These are phyloP conservation scores for Nyssa sinensis DNA, from an alignment of 148 eudicot genomes.

Conservation along the genomic window DNA sequence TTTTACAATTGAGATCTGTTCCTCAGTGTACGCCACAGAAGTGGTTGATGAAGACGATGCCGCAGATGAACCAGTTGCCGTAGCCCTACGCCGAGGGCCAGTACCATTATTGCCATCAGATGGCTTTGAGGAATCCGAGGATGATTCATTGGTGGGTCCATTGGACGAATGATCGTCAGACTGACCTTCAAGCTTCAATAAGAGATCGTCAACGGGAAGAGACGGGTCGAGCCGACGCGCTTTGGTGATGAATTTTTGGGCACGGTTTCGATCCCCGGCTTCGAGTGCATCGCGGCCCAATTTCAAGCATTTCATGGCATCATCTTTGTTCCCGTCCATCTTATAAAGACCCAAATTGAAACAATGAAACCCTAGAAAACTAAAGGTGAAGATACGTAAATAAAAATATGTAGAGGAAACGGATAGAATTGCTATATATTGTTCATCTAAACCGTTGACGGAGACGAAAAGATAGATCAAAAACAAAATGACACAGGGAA, in stretches of 20 bases:
- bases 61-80: constrained; percentile 23
- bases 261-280: constrained; percentile 40
- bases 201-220: constrained; percentile 29
- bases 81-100: constrained; percentile 32
- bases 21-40: constrained; percentile 36
- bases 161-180: constrained; percentile 2
- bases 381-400: neutral
- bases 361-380: neutral
- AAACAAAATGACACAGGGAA: neutral
- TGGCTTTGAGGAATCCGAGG: neutral
- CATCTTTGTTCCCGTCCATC: constrained; percentile 65
- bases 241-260: constrained; percentile 40
- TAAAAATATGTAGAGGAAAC: too few species aligned
- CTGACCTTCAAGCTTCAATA: constrained; percentile 18
- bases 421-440: neutral
- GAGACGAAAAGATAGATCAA: neutral
- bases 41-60: constrained; percentile 11
- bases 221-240: constrained; percentile 54
- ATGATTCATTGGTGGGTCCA: constrained; percentile 9
- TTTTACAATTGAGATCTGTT: constrained; percentile 45
- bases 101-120: neutral
- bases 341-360: neutral
- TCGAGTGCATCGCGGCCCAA: constrained; percentile 34
- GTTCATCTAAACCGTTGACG: neutral
- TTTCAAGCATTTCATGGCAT: constrained; percentile 45